Base-by-base conservation (phyloP, 495 filamentous ascomycete species). In the Podospora sp. region DNA sequence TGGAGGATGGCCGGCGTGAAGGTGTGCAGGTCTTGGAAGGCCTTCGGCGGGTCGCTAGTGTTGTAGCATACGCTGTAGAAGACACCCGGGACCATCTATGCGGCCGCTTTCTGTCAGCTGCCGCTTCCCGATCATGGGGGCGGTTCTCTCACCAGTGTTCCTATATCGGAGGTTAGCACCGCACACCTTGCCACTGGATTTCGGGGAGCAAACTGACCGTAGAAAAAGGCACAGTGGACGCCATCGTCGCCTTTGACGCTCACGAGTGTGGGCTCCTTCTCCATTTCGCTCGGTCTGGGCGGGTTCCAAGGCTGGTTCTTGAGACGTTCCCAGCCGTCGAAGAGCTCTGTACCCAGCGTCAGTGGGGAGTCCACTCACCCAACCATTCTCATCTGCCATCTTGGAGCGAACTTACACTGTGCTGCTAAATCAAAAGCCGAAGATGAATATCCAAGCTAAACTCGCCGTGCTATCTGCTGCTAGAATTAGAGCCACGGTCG, bases 41-140 rank as follows among this genome's bases (percentile, higher is more conserved):
- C 66, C 0, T 58, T 36, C 0, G 72, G 69, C 0, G 72, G 68
- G 40, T 73, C 40, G 51, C 80, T 84, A 16, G 73, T 73, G 51
- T 77, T 85, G 80, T 94, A 91, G 79, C 91, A 89, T 29, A 97
- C 93, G 20, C 90, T 88, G 79, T 90, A 88, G 68, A 97, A 91
- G 57, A 97, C 88, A 71, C 89, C 85, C 9, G 90, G 87, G 2
- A 88, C 89, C 92, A 97, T 97, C 77, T 59, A 35, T 26, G 1
- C 29, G 29, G 8, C 29, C 29, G 8, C 3, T 33, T 33, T 33
- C 29, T 33, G 29, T 33, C 29, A 33, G 29, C 29, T 33, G 29
- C 29, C 29, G 6, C 21, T 52, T n/a, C 21, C 92, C 53, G 6
- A 6, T 16, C 24, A 18, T 36, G 46, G 25, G 25, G 24, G 36